phyloP scores from a whole-genome alignment of 2,329 filamentous ascomycete genomes.

The Paraconiothyrium brasiliense region DNA sequence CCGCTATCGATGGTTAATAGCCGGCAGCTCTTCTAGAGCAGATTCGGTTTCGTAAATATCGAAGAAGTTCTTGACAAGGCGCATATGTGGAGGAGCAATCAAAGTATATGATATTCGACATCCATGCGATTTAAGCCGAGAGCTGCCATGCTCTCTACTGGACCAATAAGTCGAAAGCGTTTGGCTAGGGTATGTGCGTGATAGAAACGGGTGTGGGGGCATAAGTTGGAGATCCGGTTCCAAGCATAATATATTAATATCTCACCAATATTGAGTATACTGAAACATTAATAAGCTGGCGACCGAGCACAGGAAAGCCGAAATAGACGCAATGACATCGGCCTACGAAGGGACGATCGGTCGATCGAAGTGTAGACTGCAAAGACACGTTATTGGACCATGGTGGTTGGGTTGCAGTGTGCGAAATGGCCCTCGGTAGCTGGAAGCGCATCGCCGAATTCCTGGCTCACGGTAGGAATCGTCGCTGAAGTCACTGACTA shows the following conservation, averaged over 20 bases:
- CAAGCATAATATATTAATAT: conserved; percentile 45
- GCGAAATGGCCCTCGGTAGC: no score
- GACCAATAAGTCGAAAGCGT: neutral
- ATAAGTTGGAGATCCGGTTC: conserved; percentile 24
- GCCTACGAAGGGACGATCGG: neutral
- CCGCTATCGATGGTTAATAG: conserved; percentile 33
- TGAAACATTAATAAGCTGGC: conserved; percentile 18
- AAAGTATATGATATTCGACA: conserved; percentile 27
- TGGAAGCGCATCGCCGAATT: neutral
- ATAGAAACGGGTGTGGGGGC: conserved; percentile 19
- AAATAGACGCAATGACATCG: conserved; percentile 19
- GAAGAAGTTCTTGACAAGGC: conserved; percentile 2
- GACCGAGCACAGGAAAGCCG: conserved; percentile 26
- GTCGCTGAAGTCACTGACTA: no score
- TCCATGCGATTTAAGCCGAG: conserved; percentile 13
- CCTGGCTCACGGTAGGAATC: neutral
- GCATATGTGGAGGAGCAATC: conserved; percentile 36
- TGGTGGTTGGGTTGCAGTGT: neutral
- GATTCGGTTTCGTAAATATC: conserved; percentile 33
- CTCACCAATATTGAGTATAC: conserved; percentile 38
- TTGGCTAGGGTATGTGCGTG: conserved; percentile 8
- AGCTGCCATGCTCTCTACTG: conserved; percentile 1
- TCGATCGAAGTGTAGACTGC: neutral
- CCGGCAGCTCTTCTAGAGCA: conserved; percentile 27
- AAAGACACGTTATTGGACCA: neutral